Base-by-base conservation (phyloP, 805 yeast genomes). In the Suhomyces xylopsoci region DNA sequence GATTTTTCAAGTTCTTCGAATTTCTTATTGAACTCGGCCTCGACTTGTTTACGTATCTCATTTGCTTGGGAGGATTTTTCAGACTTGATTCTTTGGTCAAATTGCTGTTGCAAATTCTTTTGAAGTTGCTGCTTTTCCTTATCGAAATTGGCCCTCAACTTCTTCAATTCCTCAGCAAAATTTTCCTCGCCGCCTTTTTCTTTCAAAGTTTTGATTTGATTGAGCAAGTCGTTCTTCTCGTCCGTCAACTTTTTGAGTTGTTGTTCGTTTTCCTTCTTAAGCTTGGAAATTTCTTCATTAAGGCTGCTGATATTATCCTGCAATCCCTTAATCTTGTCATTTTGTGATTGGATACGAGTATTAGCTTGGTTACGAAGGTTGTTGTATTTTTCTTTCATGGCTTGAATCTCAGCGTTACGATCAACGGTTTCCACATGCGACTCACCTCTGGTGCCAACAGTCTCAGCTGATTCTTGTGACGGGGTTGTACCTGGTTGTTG, bases 301-400 rank as follows among this genome's bases (percentile, higher is more conserved):
- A 65, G 60, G n/a, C 59, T 46, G 7, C 58, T 59, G 10, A 66
- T 57, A 4, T 61, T 50, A 10, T 51, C 56, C 44, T 68, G 69
- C 49, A 67, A 63, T 47, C 62, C 67, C 45, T 60, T 65, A 42
- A 65, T 67, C 45, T 59, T 66, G 42, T 61, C 66, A 50, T 63
- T 63, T 49, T 59, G 63, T 14, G 62, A 54, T 45, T 55, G 59
- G 22, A 63, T 60, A 51, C 61, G 58, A 3, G 62, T 54, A 48
- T 65, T 65, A 7, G 69, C 70, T 49, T 67, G 61, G 38, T 59
- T 57, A 34, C 68, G 63, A 44, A 71, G 61, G 19, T 62, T 63
- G 41, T 68, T 67, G 45, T 68, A 70, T 28, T 73, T 60, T n/a
- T 62, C 65, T 52, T 59, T 64, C 60, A 70, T 62, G 3, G 56